Base-by-base conservation (phyloP, 2,329 filamentous ascomycete species). In the Colletotrichum orbiculare region DNA sequence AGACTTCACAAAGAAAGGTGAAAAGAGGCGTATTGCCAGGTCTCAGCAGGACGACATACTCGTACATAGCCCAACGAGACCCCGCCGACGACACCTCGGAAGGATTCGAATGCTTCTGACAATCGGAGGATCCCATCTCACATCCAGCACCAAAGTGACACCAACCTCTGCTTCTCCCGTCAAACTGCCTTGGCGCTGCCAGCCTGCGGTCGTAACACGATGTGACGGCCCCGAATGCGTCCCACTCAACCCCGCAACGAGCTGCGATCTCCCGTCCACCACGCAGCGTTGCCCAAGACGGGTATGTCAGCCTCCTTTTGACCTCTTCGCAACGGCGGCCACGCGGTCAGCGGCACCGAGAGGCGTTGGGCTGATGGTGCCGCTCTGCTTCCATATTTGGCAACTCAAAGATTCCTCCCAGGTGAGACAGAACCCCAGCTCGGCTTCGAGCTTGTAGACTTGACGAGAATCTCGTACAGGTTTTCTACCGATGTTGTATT, bases 391-490 rank as follows among this genome's bases (percentile, higher is more conserved):
- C 60, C 60, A 33, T 34, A 35, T 42, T 17, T 38, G 42, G 48
- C 41, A 25, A 48, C 10, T 41, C 5, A 8, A 13, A 46, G 11
- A n/a, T 3, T 12, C 35, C 41, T 17, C 9, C 3, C n/a, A 42
- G 39, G 41, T 48, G 17, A 60, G 57, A 54, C 57, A 60, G 4
- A 35, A 13, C 12, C 13, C 35, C n/a, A 46, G 47, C 13, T 41
- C 25, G 47, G 41, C 9, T 9, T 12, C 13, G 15, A 6, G 34
- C 6, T 5, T 13, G 15, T 12, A 37, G 57, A 54, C 46, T 54
- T 41, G 4, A 12, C 4, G 17, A 25, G 4, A 25, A 10, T 10
- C 8, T 12, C 34, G 13, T 8, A 9, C 8, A 17, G 39, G 34
- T 39, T 47, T 25, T 7, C 33, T 8, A 4, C 2, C 39, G n/a